Evolutionary conservation across 495 filamentous ascomycete genomes (phyloP), one percentile per base, ranked within the genome.

Genomic region (Tirmania nivea): DNA sequence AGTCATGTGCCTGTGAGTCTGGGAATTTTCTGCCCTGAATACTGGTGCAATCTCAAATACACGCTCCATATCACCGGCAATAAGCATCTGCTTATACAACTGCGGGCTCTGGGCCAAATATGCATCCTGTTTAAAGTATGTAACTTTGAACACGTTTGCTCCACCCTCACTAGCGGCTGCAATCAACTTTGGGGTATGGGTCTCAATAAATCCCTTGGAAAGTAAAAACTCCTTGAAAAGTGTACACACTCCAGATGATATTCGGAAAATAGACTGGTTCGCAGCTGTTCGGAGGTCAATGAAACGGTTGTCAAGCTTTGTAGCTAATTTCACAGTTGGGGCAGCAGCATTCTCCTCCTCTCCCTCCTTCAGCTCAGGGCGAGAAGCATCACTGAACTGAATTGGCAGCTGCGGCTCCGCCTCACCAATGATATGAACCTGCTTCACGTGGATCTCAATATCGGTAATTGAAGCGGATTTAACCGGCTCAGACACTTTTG

Each of bases 1-100:
- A 11, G 87, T 96, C 78, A 95, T 82, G 67, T 97, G 90, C 52
- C 90, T 75, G 62, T 92, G 86, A 1, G 90, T 97, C 64, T 94
- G 94, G 53, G 81, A 88, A 67, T 96, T 94, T 71, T 96, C 90
- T 0, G 90, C 90, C 64, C 89, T 77, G 78, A 94, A 97, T 9
- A 96, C 89, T 4, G 85, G 83, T 0, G 84, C 85, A 54, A 92
- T 80, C 63, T 86, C 83, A 64, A 84, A 95, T 10, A 97, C 89
- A 54, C 78, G 80, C 65, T 89, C 78, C 66, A 90, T 77, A 52
- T 92, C 90, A 60, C 86, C 86, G 20, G 88, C 86, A 60, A 97
- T 93, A 65, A 86, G 81, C 73, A 92, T 86, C 61, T 97, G 90
- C 72, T 97, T 95, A 67, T 92, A 89, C 50, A 97, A 77, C 67